phyloP scores from a whole-genome alignment of 768 basidiomycete genomes.

The Suillus clintonianus region DNA sequence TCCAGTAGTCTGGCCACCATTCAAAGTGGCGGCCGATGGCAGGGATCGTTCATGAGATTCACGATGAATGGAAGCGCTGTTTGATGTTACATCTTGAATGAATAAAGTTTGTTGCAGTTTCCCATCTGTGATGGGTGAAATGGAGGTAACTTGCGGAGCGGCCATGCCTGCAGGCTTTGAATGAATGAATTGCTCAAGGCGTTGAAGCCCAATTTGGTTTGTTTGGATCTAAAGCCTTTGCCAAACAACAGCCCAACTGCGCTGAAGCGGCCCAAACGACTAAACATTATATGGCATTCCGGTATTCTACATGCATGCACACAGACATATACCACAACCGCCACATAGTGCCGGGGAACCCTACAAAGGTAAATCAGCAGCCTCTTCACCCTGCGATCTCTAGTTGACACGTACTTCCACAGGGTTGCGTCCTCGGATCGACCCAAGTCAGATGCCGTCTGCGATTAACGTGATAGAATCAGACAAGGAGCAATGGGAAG shows the following conservation, averaged over 20 bases:
- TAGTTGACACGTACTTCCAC: conserved; percentile 11
- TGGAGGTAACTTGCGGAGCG: background rate
- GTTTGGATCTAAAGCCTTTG: conserved; percentile 15
- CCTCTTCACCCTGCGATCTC: background rate
- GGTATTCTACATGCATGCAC: background rate
- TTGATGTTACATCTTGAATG: too few species aligned
- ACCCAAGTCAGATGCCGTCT: conserved; percentile 90
- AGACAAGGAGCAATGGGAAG: conserved; percentile 80
- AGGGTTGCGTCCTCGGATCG: conserved; percentile 83
- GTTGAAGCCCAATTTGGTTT: background rate
- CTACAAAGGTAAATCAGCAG: conserved; percentile 39
- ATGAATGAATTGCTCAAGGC: background rate
- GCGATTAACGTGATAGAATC: conserved; percentile 76
- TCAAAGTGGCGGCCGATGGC: background rate
- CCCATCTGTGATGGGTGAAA: conserved; percentile 14
- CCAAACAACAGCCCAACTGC: conserved; percentile 10
- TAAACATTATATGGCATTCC: too few species aligned
- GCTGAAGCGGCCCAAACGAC: background rate
- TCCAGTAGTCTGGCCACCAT: background rate
- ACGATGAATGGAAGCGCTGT: too few species aligned
- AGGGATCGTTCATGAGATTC: background rate
- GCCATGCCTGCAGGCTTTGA: background rate
- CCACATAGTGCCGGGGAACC: conserved; percentile 59
- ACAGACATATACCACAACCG: conserved; percentile 52
- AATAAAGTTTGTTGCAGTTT: conserved; percentile 1